These are phyloP conservation scores for Verticillium longisporum DNA, from an alignment of 2,329 filamentous ascomycete species.

Conservation along the genomic window DNA sequence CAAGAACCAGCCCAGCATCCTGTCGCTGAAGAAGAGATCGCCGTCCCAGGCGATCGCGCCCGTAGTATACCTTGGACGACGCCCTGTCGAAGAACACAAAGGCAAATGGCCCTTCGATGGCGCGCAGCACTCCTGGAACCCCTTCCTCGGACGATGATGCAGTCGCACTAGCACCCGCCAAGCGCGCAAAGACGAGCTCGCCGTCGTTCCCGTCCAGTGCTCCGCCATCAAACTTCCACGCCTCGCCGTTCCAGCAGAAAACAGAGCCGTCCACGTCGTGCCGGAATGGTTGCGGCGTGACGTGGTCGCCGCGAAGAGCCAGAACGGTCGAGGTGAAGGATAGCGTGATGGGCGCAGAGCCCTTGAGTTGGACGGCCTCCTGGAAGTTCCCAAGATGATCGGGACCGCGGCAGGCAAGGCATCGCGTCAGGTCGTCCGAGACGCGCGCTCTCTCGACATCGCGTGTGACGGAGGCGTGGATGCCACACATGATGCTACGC, in stretches of 20 bases:
- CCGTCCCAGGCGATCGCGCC: constrained; percentile 79
- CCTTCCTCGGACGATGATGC: constrained; percentile 27
- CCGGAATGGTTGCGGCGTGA: constrained; percentile 68
- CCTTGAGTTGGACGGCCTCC: constrained; percentile 18
- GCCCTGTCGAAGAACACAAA: constrained; percentile 73
- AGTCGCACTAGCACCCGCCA: constrained; percentile 32
- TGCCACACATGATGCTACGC: constrained; percentile 49
- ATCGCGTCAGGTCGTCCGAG: constrained; percentile 29
- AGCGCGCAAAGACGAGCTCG: constrained; percentile 54
- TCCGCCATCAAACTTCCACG: constrained; percentile 65
- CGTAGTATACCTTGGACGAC: constrained; percentile 64
- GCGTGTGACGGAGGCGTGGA: constrained; percentile 43
- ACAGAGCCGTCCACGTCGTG: constrained; percentile 51
- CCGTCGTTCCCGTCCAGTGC: constrained; percentile 70
- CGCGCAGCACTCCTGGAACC: constrained; percentile 47
- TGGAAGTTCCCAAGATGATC: constrained; percentile 46
- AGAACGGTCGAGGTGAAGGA: constrained; percentile 79
- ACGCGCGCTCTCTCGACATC: constrained; percentile 20
- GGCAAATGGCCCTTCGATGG: constrained; percentile 77
- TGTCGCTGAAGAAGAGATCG: constrained; percentile 66
- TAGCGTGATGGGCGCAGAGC: constrained; percentile 32
- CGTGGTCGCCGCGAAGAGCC: constrained; percentile 70
- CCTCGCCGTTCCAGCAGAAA: constrained; percentile 97
- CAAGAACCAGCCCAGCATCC: constrained; percentile 48
- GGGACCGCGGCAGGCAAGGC: constrained; percentile 51